Evolutionary conservation across 1,284 basidiomycete genomes (phyloP).

Genomic region (Cryptococcus sp.): DNA sequence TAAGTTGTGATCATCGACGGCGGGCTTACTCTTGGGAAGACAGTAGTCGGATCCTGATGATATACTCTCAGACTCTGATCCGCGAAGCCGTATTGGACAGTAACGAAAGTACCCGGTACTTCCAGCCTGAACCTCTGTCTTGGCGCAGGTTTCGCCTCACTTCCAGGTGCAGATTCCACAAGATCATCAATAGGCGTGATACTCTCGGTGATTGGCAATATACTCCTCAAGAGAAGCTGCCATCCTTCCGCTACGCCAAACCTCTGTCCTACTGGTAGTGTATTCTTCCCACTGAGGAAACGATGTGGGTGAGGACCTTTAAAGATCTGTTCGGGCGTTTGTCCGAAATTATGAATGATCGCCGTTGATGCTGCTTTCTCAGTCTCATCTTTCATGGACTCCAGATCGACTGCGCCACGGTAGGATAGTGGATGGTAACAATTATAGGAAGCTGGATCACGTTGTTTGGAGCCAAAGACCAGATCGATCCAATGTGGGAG

Average conservation of each 20-base stretch:
- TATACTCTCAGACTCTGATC: slow-evolving; percentile 38
- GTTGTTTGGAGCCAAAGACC: slow-evolving; percentile 74
- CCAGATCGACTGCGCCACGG: slow-evolving; percentile 84
- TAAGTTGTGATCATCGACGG: background rate
- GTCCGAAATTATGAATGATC: slow-evolving; percentile 93
- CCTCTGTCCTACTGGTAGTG: slow-evolving; percentile 63
- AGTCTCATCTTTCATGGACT: slow-evolving; percentile 74
- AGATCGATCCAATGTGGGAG: slow-evolving; percentile 91
- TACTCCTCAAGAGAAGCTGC: slow-evolving; percentile 42
- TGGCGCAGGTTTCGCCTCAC: slow-evolving; percentile 25
- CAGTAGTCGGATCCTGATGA: slow-evolving; percentile 56
- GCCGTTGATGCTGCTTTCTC: slow-evolving; percentile 89
- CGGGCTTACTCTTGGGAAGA: slow-evolving; percentile 55
- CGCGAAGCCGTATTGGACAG: slow-evolving; percentile 44
- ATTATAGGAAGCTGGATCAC: slow-evolving; percentile 72
- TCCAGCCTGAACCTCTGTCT: slow-evolving; percentile 25
- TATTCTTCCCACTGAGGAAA: slow-evolving; percentile 63
- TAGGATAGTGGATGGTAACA: slow-evolving; percentile 94
- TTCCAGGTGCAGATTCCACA: slow-evolving; percentile 10
- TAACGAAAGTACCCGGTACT: slow-evolving; percentile 22
- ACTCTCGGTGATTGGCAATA: slow-evolving; percentile 48
- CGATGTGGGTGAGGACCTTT: slow-evolving; percentile 71
- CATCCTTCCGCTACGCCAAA: slow-evolving; percentile 71
- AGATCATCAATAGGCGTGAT: slow-evolving; percentile 59
- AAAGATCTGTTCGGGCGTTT: slow-evolving; percentile 88